Base-by-base conservation (phyloP, 2,329 filamentous ascomycete species). In the Pseudogymnoascus destructans region DNA sequence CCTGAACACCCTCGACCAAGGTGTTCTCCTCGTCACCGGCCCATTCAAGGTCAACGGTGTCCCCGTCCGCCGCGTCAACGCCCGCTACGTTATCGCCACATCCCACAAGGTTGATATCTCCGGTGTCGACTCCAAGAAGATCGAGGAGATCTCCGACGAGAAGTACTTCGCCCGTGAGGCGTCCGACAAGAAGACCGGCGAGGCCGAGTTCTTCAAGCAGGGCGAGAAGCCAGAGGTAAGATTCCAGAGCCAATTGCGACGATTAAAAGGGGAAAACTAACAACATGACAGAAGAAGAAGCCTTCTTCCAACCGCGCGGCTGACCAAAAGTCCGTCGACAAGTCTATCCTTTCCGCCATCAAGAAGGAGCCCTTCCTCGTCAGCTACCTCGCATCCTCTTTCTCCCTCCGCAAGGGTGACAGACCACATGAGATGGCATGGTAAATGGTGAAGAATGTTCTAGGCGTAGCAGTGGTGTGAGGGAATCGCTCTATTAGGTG, bases 21-120 rank as follows among this genome's bases (percentile, higher is more conserved):
- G 93, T 79, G 89, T 96, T 67, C 90, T 98, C 76, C 89, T 98
- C 75, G 90, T 98, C 72, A 98, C 93, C 74, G 93, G 93, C 71
- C 93, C 93, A 74, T 98, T 97, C 88, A 98, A 97, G 87, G 87
- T 98, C 80, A 98, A 98, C 81, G 93, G 93, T 77, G 93, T 98
- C 67, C 93, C 93, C 69, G 86, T 98, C 73, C 87, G 93, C 79
- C 85, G 88, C 75, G 88, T 95, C 74, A 95, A 95, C 80, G 81
- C 89, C 74, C 86, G 88, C 77, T 95, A 93, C 78, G 89, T 95
- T 73, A 95, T 95, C 74, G 89, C 88, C 73, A 95, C 89, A 71
- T 89, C 86, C 70, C 84, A 85, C 74, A 88, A 86, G 77, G 81
- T 95, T 72, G 86, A 92, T 74, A 76, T 98, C 71, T 79, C 80